Conservation (phyloP, 768 basidiomycete genomes). For the Mycena alexandri region DNA sequence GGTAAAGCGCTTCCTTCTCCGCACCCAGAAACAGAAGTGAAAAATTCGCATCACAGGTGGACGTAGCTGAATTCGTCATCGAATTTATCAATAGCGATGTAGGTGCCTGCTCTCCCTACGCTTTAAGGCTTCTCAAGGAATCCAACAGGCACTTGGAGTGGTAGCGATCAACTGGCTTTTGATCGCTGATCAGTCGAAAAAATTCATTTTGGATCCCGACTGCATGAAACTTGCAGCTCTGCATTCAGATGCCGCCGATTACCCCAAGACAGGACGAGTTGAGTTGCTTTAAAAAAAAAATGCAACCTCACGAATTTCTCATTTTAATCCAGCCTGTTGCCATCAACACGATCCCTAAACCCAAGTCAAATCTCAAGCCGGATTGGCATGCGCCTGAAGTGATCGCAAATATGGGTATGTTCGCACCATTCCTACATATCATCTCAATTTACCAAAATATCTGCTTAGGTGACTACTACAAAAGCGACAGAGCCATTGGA, state of each 20-base stretch:
- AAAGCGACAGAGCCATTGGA: conserved; percentile 69
- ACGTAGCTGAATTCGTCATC: conserved; percentile 78
- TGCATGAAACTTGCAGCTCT: conserved; percentile 68
- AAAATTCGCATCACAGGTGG: conserved; percentile 39
- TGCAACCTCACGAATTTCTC: too few species aligned
- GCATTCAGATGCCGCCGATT: conserved; percentile 77
- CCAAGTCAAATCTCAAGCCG: conserved; percentile 55
- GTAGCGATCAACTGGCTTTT: conserved; percentile 74
- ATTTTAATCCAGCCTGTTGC: conserved; percentile 49
- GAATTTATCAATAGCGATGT: conserved; percentile 79
- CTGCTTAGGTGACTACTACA: conserved; percentile 57
- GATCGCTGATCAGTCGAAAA: conserved; percentile 67
- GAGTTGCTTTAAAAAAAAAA: too few species aligned
- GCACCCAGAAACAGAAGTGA: too few species aligned
- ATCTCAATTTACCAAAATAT: background rate
- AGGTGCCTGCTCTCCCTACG: conserved; percentile 38
- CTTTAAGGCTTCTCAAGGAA: background rate
- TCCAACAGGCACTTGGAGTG: conserved; percentile 57
- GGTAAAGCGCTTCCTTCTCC: conserved; percentile 26
- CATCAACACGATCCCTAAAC: conserved; percentile 56
- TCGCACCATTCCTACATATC: background rate
- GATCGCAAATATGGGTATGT: conserved; percentile 41
- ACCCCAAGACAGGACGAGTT: conserved; percentile 66
- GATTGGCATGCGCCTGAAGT: conserved; percentile 80
- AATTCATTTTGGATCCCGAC: conserved; percentile 62